Base-by-base conservation (phyloP, 768 basidiomycete species). In the Saitozyma podzolica region DNA sequence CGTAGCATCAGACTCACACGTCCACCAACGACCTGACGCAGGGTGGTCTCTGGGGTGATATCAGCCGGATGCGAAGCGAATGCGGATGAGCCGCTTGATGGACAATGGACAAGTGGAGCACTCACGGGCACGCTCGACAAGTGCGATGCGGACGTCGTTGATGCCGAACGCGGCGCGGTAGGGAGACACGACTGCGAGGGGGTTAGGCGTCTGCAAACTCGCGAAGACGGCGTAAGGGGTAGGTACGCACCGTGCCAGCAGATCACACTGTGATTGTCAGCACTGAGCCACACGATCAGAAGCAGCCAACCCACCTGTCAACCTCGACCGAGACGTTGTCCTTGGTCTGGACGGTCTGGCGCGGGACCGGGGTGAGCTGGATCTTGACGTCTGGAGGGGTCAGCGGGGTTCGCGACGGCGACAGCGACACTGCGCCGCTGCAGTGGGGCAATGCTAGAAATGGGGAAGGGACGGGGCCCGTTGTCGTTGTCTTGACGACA, bases 261-360 rank as follows among this genome's bases (percentile, higher is more conserved):
- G 63, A 79, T 90, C 67, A 95, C 92, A 29, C 29, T 29, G 29
- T 8, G 43, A 10, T 9, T 48, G 29, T 57, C 45, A 57, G 40
- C 16, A 40, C 51, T 50, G 29, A 29, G 41, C 40, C 41, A 16
- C 47, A 47, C 20, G 61, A 58, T 70, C 29, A 65, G 58, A 19
- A 50, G 45, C 29, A 29, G 29, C 29, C 29, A 5, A 29, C 29
- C 29, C 29, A 29, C 56, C 63, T 48, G 56, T 57, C 64, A 37
- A 93, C 91, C 72, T 92, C 90, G 64, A 94, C 91, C 68, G 92
- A 92, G 78, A 96, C 94, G 74, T 96, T 96, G 83, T 96, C 93
- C 61, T 91, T 87, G 43, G 94, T 96, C 80, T 96, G 92, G 75
- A 97, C 94, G 14, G 74, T 78, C 64, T 80, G 80, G 41, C 73